Conservation (phyloP, 2,329 filamentous ascomycete genomes). For the Beauveria caledonica region DNA sequence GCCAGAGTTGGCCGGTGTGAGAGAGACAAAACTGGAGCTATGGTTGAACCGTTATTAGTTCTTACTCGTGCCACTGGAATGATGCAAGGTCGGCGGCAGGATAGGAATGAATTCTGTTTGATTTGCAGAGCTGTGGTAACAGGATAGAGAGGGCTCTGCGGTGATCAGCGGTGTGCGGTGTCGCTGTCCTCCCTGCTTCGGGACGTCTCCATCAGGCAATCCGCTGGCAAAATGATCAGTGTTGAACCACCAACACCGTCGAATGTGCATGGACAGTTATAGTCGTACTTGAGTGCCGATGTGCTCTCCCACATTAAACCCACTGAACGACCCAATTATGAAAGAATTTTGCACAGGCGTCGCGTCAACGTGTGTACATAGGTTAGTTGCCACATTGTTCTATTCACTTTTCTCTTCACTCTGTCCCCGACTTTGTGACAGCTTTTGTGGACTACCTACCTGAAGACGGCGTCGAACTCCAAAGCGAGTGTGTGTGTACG, state of each 20-base stretch:
- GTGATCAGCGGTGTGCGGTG: neutral
- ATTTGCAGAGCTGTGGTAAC: neutral
- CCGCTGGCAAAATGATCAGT: neutral
- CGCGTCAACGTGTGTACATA: neutral
- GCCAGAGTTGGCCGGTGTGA: neutral
- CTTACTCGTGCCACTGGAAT: neutral
- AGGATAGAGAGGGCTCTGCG: neutral
- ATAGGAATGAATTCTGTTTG: neutral
- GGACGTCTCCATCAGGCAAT: constrained; percentile 1
- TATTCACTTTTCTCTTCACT: neutral
- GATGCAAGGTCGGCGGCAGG: neutral
- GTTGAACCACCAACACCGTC: neutral
- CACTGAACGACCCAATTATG: neutral
- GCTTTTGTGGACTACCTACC: neutral
- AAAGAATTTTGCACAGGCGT: neutral
- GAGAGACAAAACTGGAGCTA: neutral
- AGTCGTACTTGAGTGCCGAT: too few species aligned
- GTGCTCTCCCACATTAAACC: neutral
- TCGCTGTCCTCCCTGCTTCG: neutral
- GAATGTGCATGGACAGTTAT: neutral
- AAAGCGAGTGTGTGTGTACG: neutral
- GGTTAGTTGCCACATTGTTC: neutral
- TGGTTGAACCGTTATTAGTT: neutral
- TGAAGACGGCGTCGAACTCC: neutral
- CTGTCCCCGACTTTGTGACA: neutral